Evolutionary conservation across 2,329 filamentous ascomycete species (phyloP), one percentile per base, ranked within the genome.

Genomic region (Botrytis fragariae): DNA sequence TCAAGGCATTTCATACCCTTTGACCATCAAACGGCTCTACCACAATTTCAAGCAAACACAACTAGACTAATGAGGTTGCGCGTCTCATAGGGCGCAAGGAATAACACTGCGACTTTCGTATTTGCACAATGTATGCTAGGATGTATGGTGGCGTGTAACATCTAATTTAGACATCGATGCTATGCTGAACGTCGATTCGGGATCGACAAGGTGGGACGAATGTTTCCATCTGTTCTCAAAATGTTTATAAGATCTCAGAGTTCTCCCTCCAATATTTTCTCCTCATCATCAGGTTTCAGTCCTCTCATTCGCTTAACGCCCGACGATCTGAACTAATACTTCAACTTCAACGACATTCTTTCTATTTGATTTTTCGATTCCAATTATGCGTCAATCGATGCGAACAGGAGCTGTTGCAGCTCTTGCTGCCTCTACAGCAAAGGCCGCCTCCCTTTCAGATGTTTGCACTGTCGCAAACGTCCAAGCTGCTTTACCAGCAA

Each of bases 401-500:
- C 39, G 61, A 20, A 29, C 61, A 10, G 39, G 61, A 63, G 61
- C 61, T 20, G 16, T 63, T 44, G 61, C 72, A 84, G 54, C 44
- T 68, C 39, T 69, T 59, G 67, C 51, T 44, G 69, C 69, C 12
- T 48, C 69, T 25, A 39, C 69, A 22, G 68, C 57, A 51, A 71
- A n/a, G 20, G 69, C 60, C 3, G 44, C 44, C 29, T 37, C 29
- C 32, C 57, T 71, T 25, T 29, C 69, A 32, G 32, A 64, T 64
- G 8, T 71, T 25, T 71, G 60, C 45, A 65, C 60, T 16, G 48
- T 32, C 25, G n/a, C 44, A 7, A 35, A 65, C 29, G 60, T 71
- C 3, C 59, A 64, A 45, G 59, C 44, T 29, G 57, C 69, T 37
- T 48, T 71, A 44, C 60, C 69, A n/a, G 69, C 69, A 35, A 51